A percentile compares a stretch with the other conserved stretches of the same genome.
Evolutionary conservation across 192 early-diverging fungal genomes (phyloP).

Genomic region (Diversispora epigaea): DNA sequence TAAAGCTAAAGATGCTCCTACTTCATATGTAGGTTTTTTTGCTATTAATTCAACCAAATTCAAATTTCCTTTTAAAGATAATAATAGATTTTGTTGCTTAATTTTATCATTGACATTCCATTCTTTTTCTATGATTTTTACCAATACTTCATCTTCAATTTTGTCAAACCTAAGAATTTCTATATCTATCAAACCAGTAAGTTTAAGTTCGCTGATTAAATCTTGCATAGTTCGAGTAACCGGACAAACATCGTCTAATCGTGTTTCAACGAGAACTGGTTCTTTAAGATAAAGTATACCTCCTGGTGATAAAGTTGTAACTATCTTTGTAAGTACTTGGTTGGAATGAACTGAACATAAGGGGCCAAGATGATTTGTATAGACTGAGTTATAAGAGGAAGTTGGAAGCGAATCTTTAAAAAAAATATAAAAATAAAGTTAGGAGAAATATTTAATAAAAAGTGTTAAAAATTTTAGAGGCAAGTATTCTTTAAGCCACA

Average conservation of each 20-base stretch:
- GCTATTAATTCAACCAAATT: constrained; percentile 52
- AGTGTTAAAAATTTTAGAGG: too few species aligned
- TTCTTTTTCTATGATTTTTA: constrained; percentile 45
- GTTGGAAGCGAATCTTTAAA: constrained; percentile 37
- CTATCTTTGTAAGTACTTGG: constrained; percentile 58
- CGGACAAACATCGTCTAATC: constrained; percentile 46
- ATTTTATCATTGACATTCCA: constrained; percentile 56
- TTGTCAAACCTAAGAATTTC: constrained; percentile 38
- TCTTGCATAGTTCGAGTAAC: constrained; percentile 57
- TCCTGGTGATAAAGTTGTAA: constrained; percentile 63
- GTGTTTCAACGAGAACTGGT: constrained; percentile 55
- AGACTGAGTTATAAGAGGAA: constrained; percentile 60
- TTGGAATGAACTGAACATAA: constrained; percentile 64
- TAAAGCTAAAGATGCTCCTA: constrained; percentile 80
- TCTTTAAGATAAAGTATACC: constrained; percentile 70
- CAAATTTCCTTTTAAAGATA: constrained; percentile 48
- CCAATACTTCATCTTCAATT: constrained; percentile 50
- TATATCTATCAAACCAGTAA: constrained; percentile 83
- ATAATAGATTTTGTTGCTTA: constrained; percentile 37
- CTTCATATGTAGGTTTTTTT: constrained; percentile 81
- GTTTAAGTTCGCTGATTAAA: constrained; percentile 69
- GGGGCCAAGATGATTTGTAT: constrained; percentile 56
- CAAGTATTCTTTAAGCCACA: too few species aligned
- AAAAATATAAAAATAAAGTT: too few species aligned
- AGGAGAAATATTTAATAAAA: too few species aligned